Evolutionary conservation across 1,139 yeast species (phyloP), one percentile per base, ranked within the genome.

Genomic region (Saccharomyces hybrid): DNA sequence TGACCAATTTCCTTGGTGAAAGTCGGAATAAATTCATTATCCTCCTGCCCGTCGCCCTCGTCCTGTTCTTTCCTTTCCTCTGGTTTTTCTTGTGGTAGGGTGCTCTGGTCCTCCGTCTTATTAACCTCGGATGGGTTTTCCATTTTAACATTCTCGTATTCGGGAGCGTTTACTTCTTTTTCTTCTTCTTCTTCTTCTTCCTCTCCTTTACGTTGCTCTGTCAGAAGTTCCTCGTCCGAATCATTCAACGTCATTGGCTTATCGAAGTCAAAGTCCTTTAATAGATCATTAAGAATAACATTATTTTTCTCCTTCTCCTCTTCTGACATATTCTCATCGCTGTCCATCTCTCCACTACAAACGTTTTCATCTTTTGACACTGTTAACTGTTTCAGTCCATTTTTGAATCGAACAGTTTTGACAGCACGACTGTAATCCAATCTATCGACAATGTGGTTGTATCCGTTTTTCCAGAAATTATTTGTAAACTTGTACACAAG

Each of bases 401-500:
- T 60, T n/a, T 60, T 49, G 26, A 58, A 53, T 11, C 53, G 49
- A 16, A 58, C 49, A 14, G 55, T 44, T 11, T 49, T 50, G 25
- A 52, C 60, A 0, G 62, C 49, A 54, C 66, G 58, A 50, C 63
- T 58, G 52, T 65, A 67, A 47, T 69, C 67, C 52, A 75, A 67
- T 59, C 82, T 76, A 63, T 90, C 97, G 19, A 89, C 78, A 7
- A 87, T 78, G 67, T 88, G 96, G 54, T 86, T 88, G 60, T 82
- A 83, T 7, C 95, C 95, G 70, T 89, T 89, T 61, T 77, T 78
- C 99, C 99, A 93, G 38, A 46, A 46, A 48, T 77, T 78, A 14
- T 70, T 73, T 14, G 67, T 63, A 66, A 80, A 91, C 54, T 73
- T 73, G 70, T 77, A 80, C 0, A 86, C 86, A 62, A 90, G 75